Percentiles rank a stretch among this genome's conserved stretches.
These are phyloP conservation scores for Phaseolus lunatus DNA, from an alignment of 306 rosid species.

Conservation along the genomic window DNA sequence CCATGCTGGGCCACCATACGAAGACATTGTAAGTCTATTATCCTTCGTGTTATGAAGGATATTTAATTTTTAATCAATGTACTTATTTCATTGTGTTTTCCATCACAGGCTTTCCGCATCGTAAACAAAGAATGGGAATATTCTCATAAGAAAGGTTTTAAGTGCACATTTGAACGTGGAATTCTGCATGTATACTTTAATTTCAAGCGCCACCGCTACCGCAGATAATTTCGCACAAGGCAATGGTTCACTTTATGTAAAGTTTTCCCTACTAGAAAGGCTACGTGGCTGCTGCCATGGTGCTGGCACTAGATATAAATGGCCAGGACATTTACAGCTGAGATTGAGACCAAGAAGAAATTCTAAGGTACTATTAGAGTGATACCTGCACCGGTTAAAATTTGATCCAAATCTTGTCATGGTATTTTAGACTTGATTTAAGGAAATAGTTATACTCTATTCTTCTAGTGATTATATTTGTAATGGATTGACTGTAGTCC, in stretches of 20 bases:
- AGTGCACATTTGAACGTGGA: conserved; percentile 95
- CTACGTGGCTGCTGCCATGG: conserved; percentile 18
- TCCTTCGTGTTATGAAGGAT: conserved; percentile 9
- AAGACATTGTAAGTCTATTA: conserved; percentile 79
- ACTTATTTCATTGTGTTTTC: conserved; percentile 23
- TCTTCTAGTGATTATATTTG: not conserved
- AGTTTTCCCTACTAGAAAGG: conserved; percentile 11
- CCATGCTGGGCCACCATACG: conserved; percentile 98
- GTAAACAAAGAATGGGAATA: conserved; percentile 98
- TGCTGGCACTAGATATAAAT: conserved; percentile 25
- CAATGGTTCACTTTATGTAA: conserved; percentile 14
- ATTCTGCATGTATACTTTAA: conserved; percentile 91
- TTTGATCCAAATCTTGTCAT: conserved; percentile 9
- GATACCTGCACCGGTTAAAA: not conserved
- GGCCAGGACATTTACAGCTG: not conserved
- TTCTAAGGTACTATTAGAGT: not conserved
- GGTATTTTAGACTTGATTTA: conserved; percentile 2
- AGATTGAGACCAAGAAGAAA: conserved; percentile 20
- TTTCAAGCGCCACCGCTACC: conserved; percentile 92
- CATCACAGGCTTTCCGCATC: conserved; percentile 85
- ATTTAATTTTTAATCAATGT: conserved; percentile 14
- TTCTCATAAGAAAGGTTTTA: conserved; percentile 93
- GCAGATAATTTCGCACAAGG: conserved; percentile 58
- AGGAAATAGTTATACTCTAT: not conserved
- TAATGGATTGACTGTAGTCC: not conserved